A percentile compares a stretch with the other conserved stretches of the same genome.
Conservation (phyloP, 768 basidiomycete genomes). For the Chlorophyllum brunneum region DNA sequence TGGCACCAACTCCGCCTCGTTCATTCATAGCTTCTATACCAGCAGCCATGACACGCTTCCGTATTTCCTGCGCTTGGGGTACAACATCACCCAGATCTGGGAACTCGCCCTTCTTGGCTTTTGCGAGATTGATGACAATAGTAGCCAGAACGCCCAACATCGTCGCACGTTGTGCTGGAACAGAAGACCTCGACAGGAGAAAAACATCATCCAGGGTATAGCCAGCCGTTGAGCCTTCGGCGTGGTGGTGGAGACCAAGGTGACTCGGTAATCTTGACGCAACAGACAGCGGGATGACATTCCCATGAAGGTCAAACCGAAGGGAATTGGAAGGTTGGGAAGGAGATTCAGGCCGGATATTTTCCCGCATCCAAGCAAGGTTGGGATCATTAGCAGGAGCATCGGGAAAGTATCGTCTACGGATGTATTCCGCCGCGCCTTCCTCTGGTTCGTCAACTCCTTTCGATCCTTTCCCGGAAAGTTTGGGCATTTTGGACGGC, state of each 20-base stretch:
- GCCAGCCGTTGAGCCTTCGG: constrained; percentile 73
- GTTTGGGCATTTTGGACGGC: background rate
- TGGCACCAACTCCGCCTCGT: constrained; percentile 60
- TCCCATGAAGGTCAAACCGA: constrained; percentile 78
- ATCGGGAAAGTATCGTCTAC: constrained; percentile 76
- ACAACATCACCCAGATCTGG: constrained; percentile 31
- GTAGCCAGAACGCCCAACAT: constrained; percentile 74
- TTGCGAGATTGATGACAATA: constrained; percentile 40
- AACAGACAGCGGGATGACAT: constrained; percentile 52
- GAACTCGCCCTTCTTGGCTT: constrained; percentile 30
- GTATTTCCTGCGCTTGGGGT: constrained; percentile 41
- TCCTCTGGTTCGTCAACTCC: constrained; percentile 42
- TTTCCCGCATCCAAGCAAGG: constrained; percentile 71
- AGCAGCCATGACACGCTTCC: constrained; percentile 62
- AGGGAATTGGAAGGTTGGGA: constrained; percentile 35
- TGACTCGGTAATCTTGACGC: constrained; percentile 69
- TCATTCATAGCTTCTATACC: constrained; percentile 65
- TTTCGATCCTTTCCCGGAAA: background rate
- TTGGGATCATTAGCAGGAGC: constrained; percentile 65
- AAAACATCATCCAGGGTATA: constrained; percentile 89
- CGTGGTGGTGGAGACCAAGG: constrained; percentile 89
- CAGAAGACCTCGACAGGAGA: constrained; percentile 72
- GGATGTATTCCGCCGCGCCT: constrained; percentile 81
- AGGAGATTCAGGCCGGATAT: constrained; percentile 24
- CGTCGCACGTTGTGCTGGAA: constrained; percentile 76